Evolutionary conservation across 495 filamentous ascomycete genomes (phyloP).

Genomic region (Glarea lozoyensis): DNA sequence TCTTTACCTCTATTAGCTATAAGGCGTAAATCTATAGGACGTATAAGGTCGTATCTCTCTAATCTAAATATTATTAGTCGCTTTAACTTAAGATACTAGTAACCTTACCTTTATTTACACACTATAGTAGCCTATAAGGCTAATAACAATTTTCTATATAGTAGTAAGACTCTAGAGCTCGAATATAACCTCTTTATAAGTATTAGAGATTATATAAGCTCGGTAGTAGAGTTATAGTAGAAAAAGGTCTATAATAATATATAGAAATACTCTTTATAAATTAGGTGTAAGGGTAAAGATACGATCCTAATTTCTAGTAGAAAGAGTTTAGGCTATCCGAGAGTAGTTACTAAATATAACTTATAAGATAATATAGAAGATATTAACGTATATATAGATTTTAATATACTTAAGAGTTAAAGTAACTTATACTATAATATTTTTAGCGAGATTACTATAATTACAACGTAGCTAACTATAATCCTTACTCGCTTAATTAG

Average conservation of each 20-base stretch:
- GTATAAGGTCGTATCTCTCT: no score
- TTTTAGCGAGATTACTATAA: constrained; percentile 4
- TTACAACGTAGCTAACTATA: constrained; percentile 3
- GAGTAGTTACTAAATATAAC: background rate
- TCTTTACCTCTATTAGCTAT: no score
- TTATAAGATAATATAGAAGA: no score
- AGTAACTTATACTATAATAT: constrained; percentile 1
- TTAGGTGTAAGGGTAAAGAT: background rate
- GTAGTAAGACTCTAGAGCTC: background rate
- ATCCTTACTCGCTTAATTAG: constrained; percentile 8
- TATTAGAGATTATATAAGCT: background rate
- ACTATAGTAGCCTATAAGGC: no score
- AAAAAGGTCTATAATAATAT: background rate
- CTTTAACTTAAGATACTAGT: no score
- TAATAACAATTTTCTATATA: no score
- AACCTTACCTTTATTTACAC: no score
- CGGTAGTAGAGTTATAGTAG: background rate
- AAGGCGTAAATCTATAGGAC: no score
- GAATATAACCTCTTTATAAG: background rate
- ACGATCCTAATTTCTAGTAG: background rate
- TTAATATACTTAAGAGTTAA: background rate
- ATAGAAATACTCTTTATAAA: no score
- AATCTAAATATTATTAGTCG: no score
- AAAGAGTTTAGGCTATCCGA: background rate
- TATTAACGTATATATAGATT: background rate